These are phyloP conservation scores for Dimargaris xerosporica DNA, from an alignment of 192 early-diverging fungal genomes.

Conservation along the genomic window DNA sequence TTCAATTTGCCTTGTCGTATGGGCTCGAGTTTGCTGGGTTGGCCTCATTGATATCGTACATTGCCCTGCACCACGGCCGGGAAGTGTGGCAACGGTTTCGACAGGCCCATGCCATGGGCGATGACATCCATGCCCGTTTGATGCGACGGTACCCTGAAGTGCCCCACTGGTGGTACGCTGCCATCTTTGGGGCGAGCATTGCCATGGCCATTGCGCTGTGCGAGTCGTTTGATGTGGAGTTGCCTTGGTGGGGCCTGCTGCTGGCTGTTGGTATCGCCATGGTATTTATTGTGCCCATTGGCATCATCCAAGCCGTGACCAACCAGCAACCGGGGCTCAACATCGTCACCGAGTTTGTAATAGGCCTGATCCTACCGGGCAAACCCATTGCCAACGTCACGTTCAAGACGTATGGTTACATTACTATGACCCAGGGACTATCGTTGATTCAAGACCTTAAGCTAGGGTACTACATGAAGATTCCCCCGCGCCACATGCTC, in stretches of 20 bases:
- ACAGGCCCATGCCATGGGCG: conserved; percentile 34
- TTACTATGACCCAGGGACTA: conserved; percentile 63
- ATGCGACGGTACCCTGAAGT: conserved; percentile 63
- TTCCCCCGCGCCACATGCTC: conserved; percentile 69
- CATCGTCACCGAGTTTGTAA: conserved; percentile 73
- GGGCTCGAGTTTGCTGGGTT: conserved; percentile 49
- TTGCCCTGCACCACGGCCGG: conserved; percentile 44
- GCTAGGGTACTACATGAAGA: conserved; percentile 69
- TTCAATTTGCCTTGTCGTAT: conserved; percentile 53
- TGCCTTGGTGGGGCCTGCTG: conserved; percentile 67
- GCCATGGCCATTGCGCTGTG: conserved; percentile 28
- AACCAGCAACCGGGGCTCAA: conserved; percentile 65
- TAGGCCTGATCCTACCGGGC: conserved; percentile 65
- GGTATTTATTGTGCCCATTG: conserved; percentile 63
- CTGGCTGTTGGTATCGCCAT: conserved; percentile 38
- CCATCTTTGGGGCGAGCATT: conserved; percentile 33
- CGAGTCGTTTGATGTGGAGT: conserved; percentile 23
- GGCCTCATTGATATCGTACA: conserved; percentile 48
- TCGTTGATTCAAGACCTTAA: conserved; percentile 50
- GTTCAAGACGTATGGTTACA: conserved; percentile 77
- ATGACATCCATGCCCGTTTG: conserved; percentile 59
- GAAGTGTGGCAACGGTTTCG: conserved; percentile 46
- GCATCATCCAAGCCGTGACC: conserved; percentile 63
- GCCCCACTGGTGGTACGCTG: conserved; percentile 63
- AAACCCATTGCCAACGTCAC: conserved; percentile 67